Evolutionary conservation across 2,329 filamentous ascomycete genomes (phyloP), one percentile per base, ranked within the genome.

Genomic region (Pseudogymnoascus sp.): DNA sequence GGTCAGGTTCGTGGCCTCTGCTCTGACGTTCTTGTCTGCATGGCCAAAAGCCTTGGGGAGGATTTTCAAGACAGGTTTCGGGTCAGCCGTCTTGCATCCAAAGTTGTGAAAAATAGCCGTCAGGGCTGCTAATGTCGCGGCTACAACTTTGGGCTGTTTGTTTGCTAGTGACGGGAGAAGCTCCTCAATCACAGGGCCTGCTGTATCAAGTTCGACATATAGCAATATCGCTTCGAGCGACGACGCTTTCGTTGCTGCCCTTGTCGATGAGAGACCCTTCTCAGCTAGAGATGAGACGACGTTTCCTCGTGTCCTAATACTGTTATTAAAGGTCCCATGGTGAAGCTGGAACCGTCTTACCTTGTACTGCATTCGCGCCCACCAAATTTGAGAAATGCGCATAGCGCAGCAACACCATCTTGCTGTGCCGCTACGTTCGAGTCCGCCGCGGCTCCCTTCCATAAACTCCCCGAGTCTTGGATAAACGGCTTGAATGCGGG

Each of bases 391-490:
- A 99, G 82, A 74, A 97, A 99, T 1, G 91, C 88, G 76, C 92
- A 96, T 71, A 96, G 84, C 38, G 93, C 89, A 59, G 84, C 87
- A 59, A 99, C 85, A 66, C 90, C 95, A 70, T 99, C 96, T 77
- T 96, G 89, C 75, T 99, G 95, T 36, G 96, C 95, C 16, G 93
- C 95, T 64, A 99, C 95, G 71, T 99, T 99, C 62, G 93, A 95
- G 76, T 99, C 95, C 70, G 88, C 87, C 5, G 95, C 93, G 1
- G 93, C 95, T 37, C 87, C 88, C 75, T 97, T 97, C 93, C 92
- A 97, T 65, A 99, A 75, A 31, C 46, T 31, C 66, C 86, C 80
- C 0, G 92, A 82, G 69, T 99, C 95, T 73, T 89, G 86, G 66
- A 95, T 78, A 72, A 97, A 99, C 1, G 93, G 91, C 69, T 87